Evolutionary conservation across 225 moss, liverwort and hornwort genomes (phyloP), one percentile per base, ranked within the genome.

Genomic region (Polytrichum formosum): DNA sequence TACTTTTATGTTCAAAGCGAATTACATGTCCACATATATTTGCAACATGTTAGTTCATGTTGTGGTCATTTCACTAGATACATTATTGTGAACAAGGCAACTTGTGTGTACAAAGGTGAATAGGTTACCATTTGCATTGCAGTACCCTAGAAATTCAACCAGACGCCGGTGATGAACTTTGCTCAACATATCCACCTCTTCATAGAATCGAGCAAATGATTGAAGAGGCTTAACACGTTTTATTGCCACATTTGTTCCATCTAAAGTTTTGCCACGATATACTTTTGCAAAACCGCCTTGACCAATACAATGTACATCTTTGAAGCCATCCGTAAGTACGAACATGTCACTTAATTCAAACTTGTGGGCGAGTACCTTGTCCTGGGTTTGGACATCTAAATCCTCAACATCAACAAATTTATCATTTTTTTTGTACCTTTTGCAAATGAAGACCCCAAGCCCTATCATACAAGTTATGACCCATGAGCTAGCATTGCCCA

Each of bases 131-230:
- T 27, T 19, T n/a, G 58, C 19, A 26, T 63, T 26, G 28, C 63
- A 63, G 4, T 69, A 69, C 1, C 69, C 69, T 56, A 46, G 37
- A 9, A 69, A 54, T 5, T 69, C 53, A 7, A 69, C 53, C 10
- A 69, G 1, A 23, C 37, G 54, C 9, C 69, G 23, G 23, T 69
- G 69, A 18, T 54, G 31, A 20, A 66, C 17, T 21, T 46, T 33
- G 62, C 6, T 17, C 61, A 18, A 35, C 9, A 70, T 55, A 13
- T 18, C 33, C 64, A 79, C 74, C 61, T 79, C 63, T 53, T 75
- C 70, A 74, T 67, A 64, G 28, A 79, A 70, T 28, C 27, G 21
- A 9, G 6, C 10, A 70, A 7, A 54, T 55, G 27, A 67, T 67
- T 66, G 53, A 74, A 59, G 59, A 23, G n/a, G 59, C 0, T 26